A percentile compares a stretch with the other conserved stretches of the same genome.
Conservation (phyloP, 2,329 filamentous ascomycete genomes). For the Endoconidiophora polonica region DNA sequence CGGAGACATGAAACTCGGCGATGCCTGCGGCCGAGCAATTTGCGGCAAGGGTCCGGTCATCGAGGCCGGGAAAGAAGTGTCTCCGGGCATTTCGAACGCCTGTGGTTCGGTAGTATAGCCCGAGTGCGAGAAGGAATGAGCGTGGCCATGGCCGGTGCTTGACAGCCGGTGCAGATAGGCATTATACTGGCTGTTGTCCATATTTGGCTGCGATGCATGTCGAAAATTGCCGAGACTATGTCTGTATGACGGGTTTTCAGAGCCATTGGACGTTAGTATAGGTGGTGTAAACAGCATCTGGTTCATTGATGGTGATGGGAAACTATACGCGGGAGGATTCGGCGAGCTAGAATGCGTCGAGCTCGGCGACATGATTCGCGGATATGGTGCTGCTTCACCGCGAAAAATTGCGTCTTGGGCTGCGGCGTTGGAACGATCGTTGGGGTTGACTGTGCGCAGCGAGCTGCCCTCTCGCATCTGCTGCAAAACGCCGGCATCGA, state of each 20-base stretch:
- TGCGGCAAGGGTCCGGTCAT: neutral
- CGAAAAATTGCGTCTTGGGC: slow-evolving; percentile 4
- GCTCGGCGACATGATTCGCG: neutral
- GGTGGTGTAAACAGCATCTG: neutral
- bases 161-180: neutral
- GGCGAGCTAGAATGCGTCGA: neutral
- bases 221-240: neutral
- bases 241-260: no score
- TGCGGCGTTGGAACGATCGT: slow-evolving; percentile 27
- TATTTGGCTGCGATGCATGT: neutral
- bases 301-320: neutral
- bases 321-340: neutral
- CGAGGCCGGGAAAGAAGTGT: neutral
- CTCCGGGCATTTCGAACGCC: slow-evolving; percentile 2
- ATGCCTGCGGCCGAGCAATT: neutral
- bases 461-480: slow-evolving; percentile 52
- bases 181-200: neutral
- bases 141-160: neutral
- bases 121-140: neutral
- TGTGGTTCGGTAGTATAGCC: neutral
- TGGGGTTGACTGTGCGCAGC: slow-evolving; percentile 41
- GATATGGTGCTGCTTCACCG: neutral
- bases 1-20: neutral
- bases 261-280: neutral
- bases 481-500: slow-evolving; percentile 47